Evolutionary conservation across 139 green algal genomes (phyloP).

Genomic region (Nannochloris sp.): DNA sequence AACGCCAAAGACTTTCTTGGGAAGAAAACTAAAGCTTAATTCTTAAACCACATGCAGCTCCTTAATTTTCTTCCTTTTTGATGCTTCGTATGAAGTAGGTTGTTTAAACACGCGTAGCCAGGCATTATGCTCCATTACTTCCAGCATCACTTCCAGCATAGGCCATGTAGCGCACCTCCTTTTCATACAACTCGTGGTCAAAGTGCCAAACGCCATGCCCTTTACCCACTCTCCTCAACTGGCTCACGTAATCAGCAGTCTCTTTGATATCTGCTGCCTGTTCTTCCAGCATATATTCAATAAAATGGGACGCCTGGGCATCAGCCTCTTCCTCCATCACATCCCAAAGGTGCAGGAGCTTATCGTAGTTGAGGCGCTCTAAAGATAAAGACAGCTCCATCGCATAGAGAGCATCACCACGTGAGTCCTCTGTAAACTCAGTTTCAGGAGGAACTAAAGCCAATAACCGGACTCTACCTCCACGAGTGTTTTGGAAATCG

Average conservation of each 20-base stretch:
- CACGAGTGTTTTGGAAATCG: conserved; percentile 76
- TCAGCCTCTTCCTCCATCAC: conserved; percentile 63
- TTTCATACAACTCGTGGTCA: conserved; percentile 35
- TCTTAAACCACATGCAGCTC: no score
- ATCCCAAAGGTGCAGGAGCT: conserved; percentile 41
- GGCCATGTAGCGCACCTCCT: not conserved
- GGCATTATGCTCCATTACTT: no score
- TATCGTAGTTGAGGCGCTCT: conserved; percentile 94
- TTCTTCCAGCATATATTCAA: conserved; percentile 70
- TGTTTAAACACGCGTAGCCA: no score
- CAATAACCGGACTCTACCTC: conserved; percentile 79
- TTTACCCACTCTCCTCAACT: conserved; percentile 85
- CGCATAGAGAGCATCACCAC: conserved; percentile 84
- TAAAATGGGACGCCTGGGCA: conserved; percentile 72
- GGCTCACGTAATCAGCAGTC: conserved; percentile 73
- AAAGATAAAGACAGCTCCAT: conserved; percentile 89
- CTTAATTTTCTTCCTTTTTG: no score
- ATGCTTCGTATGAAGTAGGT: not conserved
- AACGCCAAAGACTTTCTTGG: no score
- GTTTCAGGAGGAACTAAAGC: conserved; percentile 66
- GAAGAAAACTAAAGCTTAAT: no score
- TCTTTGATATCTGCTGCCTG: conserved; percentile 69
- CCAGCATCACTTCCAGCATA: not conserved
- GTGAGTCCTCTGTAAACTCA: conserved; percentile 47
- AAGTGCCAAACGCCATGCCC: conserved; percentile 82